Evolutionary conservation across 2,329 filamentous ascomycete genomes (phyloP).

Genomic region (Esteya vermicola): DNA sequence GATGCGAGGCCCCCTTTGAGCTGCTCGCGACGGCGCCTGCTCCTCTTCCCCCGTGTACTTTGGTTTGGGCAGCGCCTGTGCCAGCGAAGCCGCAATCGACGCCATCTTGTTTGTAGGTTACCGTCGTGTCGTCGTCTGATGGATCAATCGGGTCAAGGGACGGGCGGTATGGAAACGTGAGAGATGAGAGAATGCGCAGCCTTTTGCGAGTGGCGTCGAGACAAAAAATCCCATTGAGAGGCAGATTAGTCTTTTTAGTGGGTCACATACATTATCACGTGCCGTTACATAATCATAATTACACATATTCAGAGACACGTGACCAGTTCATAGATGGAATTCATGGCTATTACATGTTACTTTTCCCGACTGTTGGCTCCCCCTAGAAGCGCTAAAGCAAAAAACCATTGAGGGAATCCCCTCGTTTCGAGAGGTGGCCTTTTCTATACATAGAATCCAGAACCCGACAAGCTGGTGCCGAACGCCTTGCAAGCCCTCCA

Average conservation of each 20-base stretch:
- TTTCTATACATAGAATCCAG: not conserved
- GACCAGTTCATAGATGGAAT: too few species aligned
- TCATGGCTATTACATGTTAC: too few species aligned
- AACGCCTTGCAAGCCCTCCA: conserved; percentile 1
- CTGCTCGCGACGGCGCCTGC: conserved; percentile 55
- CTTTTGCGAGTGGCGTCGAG: not conserved
- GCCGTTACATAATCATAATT: too few species aligned
- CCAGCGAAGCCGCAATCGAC: conserved; percentile 56
- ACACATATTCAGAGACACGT: too few species aligned
- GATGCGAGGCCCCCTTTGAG: conserved; percentile 69
- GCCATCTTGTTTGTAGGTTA: conserved; percentile 31
- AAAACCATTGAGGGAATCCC: not conserved
- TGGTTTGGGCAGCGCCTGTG: conserved; percentile 71
- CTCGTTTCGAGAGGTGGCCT: not conserved
- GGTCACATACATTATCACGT: too few species aligned
- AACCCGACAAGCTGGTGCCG: conserved; percentile 1
- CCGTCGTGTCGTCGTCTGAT: not conserved
- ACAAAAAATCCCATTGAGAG: not conserved
- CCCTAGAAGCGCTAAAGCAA: too few species aligned
- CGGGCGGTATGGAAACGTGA: too few species aligned
- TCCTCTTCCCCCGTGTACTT: conserved; percentile 87
- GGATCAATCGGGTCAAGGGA: too few species aligned
- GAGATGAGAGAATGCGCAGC: too few species aligned
- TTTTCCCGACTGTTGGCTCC: too few species aligned
- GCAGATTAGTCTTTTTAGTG: not conserved